Base-by-base conservation (phyloP, 1,284 basidiomycete genomes). In the Singerocomus inundabilis region DNA sequence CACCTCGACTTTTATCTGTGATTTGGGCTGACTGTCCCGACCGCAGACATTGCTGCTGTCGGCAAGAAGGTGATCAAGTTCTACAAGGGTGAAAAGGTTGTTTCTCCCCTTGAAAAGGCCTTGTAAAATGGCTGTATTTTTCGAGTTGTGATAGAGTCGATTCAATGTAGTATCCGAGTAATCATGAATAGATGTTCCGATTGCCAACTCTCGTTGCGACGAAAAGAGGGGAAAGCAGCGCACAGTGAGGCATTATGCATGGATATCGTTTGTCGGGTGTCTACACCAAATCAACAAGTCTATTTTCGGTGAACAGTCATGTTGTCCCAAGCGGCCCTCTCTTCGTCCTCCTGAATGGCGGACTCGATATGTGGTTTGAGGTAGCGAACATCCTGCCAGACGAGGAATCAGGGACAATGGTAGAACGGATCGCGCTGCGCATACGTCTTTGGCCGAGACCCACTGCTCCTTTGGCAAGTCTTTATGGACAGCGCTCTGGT, bases 391-490 rank as follows among this genome's bases (percentile, higher is more conserved):
- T 99, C 96, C 96, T 98, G 68, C 25, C 44, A 52, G 21, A 49
- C 52, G 26, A 50, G 26, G 26, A 36, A 44, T 51, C 56, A 51
- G 49, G 16, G 9, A 26, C 1, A 15, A 42, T 38, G 18, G 13
- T 18, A 4, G 8, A 24, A 28, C 1, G 35, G 4, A 26, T 5
- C 25, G 24, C 13, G 16, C 28, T 16, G 38, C 2, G 15, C 65
- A 25, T 58, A 97, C 95, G 73, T 98, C 85, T 59, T 84, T 81
- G 8, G 82, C 73, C 56, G 80, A 82, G 46, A 82, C 74, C 94
- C 93, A 97, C 69, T 95, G 76, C 33, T 87, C 85, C 72, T 93
- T 92, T 57, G 93, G 85, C 18, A 98, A 79, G 33, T 85, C 78
- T 48, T 83, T 80, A 74, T 98, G 95, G 45, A 91, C 71, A 52